phyloP scores from a whole-genome alignment of 805 yeast genomes.

The Ogataea naganishii region DNA sequence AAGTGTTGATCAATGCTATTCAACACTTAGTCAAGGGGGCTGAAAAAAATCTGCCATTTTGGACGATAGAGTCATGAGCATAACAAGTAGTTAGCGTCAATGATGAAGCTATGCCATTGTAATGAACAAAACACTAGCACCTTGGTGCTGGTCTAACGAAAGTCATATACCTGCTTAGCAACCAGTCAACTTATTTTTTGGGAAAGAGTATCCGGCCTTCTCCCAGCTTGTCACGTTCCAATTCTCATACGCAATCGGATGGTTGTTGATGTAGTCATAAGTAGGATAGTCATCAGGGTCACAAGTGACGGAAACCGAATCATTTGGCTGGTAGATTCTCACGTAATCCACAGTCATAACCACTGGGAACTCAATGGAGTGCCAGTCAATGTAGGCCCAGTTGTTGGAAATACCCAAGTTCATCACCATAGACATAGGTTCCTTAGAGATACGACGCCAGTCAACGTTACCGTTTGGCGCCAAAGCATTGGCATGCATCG shows the following conservation, averaged over 20 bases:
- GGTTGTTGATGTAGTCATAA: constrained; percentile 66
- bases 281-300: constrained; percentile 88
- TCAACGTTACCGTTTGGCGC: constrained; percentile 89
- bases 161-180: constrained; percentile 21
- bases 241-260: constrained; percentile 60
- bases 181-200: constrained; percentile 53
- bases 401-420: constrained; percentile 86
- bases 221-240: constrained; percentile 69
- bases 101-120: too few relatives aligned
- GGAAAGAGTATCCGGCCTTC: constrained; percentile 61
- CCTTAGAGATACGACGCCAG: constrained; percentile 74
- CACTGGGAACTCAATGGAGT: constrained; percentile 67
- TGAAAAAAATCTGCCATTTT: too few relatives aligned
- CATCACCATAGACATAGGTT: constrained; percentile 86
- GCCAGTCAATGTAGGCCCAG: constrained; percentile 95
- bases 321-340: constrained; percentile 82
- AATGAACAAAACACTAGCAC: too few relatives aligned
- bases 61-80: too few relatives aligned
- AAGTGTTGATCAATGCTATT: too few relatives aligned
- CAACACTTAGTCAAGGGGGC: too few relatives aligned
- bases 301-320: constrained; percentile 56
- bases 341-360: constrained; percentile 76
- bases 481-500: constrained; percentile 64
- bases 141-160: too few relatives aligned
- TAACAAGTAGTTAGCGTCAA: too few relatives aligned